These are phyloP conservation scores for Schizopora paradoxa DNA, from an alignment of 1,284 basidiomycete species.

Conservation along the genomic window DNA sequence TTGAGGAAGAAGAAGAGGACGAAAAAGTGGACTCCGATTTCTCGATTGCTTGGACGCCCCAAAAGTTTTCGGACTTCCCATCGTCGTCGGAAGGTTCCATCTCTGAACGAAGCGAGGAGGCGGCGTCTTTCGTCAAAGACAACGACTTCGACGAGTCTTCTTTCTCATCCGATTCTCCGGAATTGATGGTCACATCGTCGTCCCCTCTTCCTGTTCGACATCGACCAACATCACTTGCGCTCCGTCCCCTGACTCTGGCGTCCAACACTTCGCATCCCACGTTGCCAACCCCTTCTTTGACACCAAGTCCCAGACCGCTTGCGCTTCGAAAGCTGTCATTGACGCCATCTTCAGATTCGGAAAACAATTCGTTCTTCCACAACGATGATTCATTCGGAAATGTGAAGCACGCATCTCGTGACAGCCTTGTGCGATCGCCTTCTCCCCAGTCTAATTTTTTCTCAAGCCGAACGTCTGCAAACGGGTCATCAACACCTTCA, in stretches of 20 bases:
- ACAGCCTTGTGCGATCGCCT: neutral
- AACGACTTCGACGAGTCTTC: constrained; percentile 14
- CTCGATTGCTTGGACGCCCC: constrained; percentile 20
- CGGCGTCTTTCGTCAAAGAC: constrained; percentile 8
- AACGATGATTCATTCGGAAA: constrained; percentile 24
- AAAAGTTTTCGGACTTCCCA: constrained; percentile 8
- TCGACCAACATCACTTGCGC: constrained; percentile 57
- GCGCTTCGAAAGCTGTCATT: constrained; percentile 48
- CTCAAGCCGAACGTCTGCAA: too few species aligned
- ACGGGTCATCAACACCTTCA: too few species aligned
- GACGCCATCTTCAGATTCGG: constrained; percentile 30
- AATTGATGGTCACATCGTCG: constrained; percentile 24
- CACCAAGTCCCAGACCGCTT: constrained; percentile 38
- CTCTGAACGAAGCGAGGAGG: constrained; percentile 20
- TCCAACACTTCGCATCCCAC: constrained; percentile 34
- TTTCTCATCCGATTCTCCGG: constrained; percentile 10
- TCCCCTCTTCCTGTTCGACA: constrained; percentile 40
- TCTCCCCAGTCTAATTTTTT: constrained; percentile 4
- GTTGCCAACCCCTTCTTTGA: constrained; percentile 49
- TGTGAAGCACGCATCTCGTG: constrained; percentile 14
- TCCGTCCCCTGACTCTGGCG: constrained; percentile 67
- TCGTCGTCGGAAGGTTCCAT: constrained; percentile 12
- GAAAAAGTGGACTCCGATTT: constrained; percentile 23
- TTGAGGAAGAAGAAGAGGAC: constrained; percentile 69
- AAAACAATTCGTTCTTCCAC: constrained; percentile 18